Evolutionary conservation across 345 rosid species (phyloP), one percentile per base, ranked within the genome.

Genomic region (Heritiera littoralis): DNA sequence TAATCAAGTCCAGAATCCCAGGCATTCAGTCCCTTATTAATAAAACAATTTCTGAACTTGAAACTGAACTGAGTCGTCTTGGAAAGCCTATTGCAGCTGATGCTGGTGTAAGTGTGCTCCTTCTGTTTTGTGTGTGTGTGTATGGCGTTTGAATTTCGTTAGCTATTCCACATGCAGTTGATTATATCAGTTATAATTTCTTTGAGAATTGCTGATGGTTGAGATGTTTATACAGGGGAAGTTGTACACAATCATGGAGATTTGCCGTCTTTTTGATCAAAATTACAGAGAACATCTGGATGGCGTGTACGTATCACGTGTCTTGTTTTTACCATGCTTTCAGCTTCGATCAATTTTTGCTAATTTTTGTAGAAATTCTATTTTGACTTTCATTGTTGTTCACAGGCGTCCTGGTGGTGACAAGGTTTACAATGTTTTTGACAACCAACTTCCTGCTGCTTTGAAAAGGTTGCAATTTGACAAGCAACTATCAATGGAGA

Each of bases 71-170:
- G 81, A 90, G 89, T 86, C 95, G 96, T 46, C 97, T 97, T 67
- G 99, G 99, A 83, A 97, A 91, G 88, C 99, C 99, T 83, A 88
- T 97, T 80, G 98, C 98, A 83, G 89, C 94, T 70, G 99, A 97
- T 88, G 96, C 98, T 46, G 99, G 99, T 70, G 99, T 96, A 90
- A 87, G 92, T 75, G 35, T 80, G 65, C 70, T 76, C 38, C n/a
- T 17, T 35, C 58, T 49, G 9, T 41, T 49, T 12, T 32, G 18
- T 52, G 6, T 51, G 58, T 17, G 52, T 46, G 43, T 60, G 55
- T 60, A 41, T 45, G 6, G 28, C 17, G 46, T 30, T 17, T 52
- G 55, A 46, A 40, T 58, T 58, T 54, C 79, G 71, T 84, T 28
- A 45, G 75, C 75, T 74, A 66, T 66, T 56, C 30, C 79, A 38